Conservation (phyloP, 176 grass and related monocot species). For the Triticum monococcum region DNA sequence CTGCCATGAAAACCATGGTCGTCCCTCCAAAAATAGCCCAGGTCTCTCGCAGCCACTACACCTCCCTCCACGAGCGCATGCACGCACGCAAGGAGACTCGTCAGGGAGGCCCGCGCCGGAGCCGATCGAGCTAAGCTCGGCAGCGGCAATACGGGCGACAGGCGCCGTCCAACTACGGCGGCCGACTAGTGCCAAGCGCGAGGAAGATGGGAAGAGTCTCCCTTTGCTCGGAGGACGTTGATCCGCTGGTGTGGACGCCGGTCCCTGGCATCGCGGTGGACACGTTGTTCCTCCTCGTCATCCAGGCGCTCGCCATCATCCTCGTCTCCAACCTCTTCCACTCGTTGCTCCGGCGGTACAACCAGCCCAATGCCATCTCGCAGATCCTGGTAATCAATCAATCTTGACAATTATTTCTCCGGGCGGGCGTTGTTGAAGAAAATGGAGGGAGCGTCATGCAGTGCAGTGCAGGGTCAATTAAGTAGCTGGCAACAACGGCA, state of each 20-base stretch:
- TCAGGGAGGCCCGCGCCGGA: neutral
- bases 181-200: neutral
- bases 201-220: slow-evolving; percentile 10
- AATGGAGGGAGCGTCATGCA: neutral
- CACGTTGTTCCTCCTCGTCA: slow-evolving; percentile 46
- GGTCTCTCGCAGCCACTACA: neutral
- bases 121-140: neutral
- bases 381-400: slow-evolving; percentile 45
- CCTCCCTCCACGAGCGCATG: neutral
- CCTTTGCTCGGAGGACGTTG: neutral
- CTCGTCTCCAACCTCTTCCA: slow-evolving; percentile 39
- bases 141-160: neutral
- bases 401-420: neutral
- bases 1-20: slow-evolving; percentile 20
- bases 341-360: slow-evolving; percentile 45
- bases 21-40: slow-evolving; percentile 16
- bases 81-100: neutral
- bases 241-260: neutral
- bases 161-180: neutral
- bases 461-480: neutral
- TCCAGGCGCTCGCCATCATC: slow-evolving; percentile 42
- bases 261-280: slow-evolving; percentile 48
- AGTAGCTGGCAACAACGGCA: too few species aligned
- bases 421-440: neutral
- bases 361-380: slow-evolving; percentile 43